phyloP scores from a whole-genome alignment of 441 rosid species.

The Melianthus villosus region DNA sequence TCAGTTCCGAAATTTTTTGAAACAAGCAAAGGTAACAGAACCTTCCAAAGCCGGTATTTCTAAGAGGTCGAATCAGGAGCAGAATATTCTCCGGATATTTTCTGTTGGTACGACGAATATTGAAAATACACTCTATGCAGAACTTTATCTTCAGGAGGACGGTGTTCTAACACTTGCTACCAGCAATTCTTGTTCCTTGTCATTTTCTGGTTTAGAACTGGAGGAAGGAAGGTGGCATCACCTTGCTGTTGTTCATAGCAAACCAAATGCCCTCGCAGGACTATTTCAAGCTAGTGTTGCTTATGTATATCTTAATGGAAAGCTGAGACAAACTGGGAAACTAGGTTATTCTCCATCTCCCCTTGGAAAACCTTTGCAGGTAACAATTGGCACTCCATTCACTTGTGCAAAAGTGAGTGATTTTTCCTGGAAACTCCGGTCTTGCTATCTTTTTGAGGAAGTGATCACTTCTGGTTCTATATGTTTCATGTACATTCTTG shows the following conservation, averaged over 20 bases:
- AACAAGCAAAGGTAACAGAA: conserved; percentile 48
- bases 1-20: conserved; percentile 62
- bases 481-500: conserved; percentile 97
- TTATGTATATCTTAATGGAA: conserved; percentile 89
- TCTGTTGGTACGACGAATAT: conserved; percentile 82
- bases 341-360: conserved; percentile 99
- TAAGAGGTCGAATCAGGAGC: conserved; percentile 42
- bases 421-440: conserved; percentile 85
- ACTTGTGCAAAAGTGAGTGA: conserved; percentile 70
- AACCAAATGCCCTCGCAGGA: conserved; percentile 99
- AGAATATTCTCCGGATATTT: conserved; percentile 56
- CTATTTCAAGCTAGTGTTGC: conserved; percentile 99
- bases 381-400: conserved; percentile 76
- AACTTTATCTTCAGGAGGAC: conserved; percentile 91
- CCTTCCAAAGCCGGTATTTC: conserved; percentile 34
- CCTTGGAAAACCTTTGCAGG: conserved; percentile 88
- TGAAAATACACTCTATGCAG: conserved; percentile 74
- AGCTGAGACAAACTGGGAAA: conserved; percentile 92
- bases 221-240: conserved; percentile 99
- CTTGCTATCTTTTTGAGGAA: conserved; percentile 99
- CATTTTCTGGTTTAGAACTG: conserved; percentile 90
- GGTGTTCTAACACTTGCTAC: conserved; percentile 94
- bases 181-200: conserved; percentile 73
- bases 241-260: conserved; percentile 98
- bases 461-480: conserved; percentile 93